phyloP scores from a whole-genome alignment of 2,329 filamentous ascomycete species.

The Aspergillus ibericus region DNA sequence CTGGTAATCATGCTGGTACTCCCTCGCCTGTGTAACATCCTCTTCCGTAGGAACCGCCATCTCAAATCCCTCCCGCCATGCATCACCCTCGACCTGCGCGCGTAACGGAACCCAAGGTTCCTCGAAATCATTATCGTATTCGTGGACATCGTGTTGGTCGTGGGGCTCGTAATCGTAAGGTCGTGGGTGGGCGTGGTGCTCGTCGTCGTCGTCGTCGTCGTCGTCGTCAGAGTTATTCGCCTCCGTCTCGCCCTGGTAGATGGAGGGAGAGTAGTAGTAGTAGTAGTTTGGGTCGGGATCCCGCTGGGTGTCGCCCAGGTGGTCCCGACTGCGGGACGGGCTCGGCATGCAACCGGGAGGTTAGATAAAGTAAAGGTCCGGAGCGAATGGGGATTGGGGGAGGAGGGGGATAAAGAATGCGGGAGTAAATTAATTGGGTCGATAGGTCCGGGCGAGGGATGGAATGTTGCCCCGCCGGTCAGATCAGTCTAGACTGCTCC shows the following conservation, averaged over 20 bases:
- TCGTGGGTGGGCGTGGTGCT: not conserved
- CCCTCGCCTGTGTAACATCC: constrained; percentile 7
- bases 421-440: not conserved
- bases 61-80: constrained; percentile 16
- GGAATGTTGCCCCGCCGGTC: not conserved
- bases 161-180: constrained; percentile 17
- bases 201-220: not conserved
- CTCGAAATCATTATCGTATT: constrained; percentile 19
- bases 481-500: not conserved
- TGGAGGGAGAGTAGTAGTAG: constrained; percentile 11
- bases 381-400: not conserved
- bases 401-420: not conserved
- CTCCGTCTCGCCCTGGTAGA: constrained; percentile 8
- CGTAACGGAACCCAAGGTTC: constrained; percentile 18
- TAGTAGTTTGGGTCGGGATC: constrained; percentile 19
- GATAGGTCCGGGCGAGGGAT: not conserved
- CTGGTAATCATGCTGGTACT: too few relatives aligned
- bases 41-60: constrained; percentile 14
- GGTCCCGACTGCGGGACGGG: constrained; percentile 36
- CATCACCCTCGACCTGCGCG: constrained; percentile 19
- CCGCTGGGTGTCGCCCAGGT: constrained; percentile 26
- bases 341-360: constrained; percentile 30
- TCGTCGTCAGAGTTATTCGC: not conserved
- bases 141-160: constrained; percentile 6
- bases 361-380: too few relatives aligned